Percentiles rank a stretch among this genome's conserved stretches.
phyloP scores from a whole-genome alignment of 2,329 filamentous ascomycete species.

The Sporothrix inflata region DNA sequence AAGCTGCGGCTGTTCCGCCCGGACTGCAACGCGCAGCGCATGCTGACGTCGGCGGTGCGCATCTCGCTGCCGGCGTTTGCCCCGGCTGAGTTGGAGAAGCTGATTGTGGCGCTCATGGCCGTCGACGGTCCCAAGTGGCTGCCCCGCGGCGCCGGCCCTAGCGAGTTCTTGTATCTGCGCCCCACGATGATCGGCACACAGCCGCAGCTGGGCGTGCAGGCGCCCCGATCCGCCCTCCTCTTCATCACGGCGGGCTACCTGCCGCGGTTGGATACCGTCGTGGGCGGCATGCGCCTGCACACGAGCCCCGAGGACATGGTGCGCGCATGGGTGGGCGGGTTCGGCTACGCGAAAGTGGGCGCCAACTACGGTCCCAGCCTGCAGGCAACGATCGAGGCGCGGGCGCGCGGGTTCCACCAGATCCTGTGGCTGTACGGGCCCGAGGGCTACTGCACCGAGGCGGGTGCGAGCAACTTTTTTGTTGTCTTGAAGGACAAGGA shows the following conservation, averaged over 20 bases:
- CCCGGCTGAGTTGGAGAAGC: conserved; percentile 70
- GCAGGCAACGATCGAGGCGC: conserved; percentile 75
- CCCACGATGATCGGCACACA: conserved; percentile 87
- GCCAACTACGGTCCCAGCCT: conserved; percentile 91
- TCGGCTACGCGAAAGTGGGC: conserved; percentile 88
- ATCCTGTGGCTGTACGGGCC: conserved; percentile 90
- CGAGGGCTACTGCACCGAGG: conserved; percentile 81
- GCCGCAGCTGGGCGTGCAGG: conserved; percentile 76
- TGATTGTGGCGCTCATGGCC: conserved; percentile 71
- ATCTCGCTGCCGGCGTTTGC: conserved; percentile 77
- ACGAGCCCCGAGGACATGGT: conserved; percentile 81
- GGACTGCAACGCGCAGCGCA: conserved; percentile 69
- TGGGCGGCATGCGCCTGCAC: conserved; percentile 70
- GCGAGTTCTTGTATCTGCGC: conserved; percentile 79
- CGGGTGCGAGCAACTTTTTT: conserved; percentile 91
- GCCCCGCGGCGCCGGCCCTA: conserved; percentile 63
- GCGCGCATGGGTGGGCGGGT: conserved; percentile 90
- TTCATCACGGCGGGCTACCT: conserved; percentile 75
- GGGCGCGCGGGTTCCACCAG: conserved; percentile 76
- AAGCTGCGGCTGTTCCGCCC: conserved; percentile 78
- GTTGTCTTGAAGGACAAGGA: conserved; percentile 75
- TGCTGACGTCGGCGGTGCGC: conserved; percentile 61
- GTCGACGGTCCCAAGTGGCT: conserved; percentile 76
- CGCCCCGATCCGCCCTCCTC: conserved; percentile 81
- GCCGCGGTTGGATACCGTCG: conserved; percentile 57